These are phyloP conservation scores for Marasmius oreades DNA, from an alignment of 1,284 basidiomycete genomes.

Conservation along the genomic window DNA sequence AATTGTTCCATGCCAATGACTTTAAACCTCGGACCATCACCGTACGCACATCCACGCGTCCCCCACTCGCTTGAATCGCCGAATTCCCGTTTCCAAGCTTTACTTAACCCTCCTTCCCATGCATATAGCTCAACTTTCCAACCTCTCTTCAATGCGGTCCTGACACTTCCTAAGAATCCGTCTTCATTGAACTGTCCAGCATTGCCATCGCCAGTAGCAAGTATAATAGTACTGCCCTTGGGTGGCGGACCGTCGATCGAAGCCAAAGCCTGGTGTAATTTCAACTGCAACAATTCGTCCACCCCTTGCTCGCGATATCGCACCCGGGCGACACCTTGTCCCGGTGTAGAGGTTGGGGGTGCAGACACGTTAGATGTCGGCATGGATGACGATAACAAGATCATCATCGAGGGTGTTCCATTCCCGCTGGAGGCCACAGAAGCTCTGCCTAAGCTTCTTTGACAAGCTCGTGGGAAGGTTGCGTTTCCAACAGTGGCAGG, in stretches of 20 bases:
- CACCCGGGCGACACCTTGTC: conserved; percentile 25
- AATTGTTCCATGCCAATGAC: conserved; percentile 63
- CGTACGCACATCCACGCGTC: conserved; percentile 14
- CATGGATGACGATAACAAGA: conserved; percentile 10
- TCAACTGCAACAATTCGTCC: conserved; percentile 84
- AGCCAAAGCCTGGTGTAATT: conserved; percentile 79
- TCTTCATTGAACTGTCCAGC: conserved; percentile 86
- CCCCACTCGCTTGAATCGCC: background rate
- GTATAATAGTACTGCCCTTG: conserved; percentile 70
- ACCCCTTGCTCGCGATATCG: conserved; percentile 82
- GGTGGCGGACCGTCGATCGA: conserved; percentile 59
- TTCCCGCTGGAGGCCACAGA: background rate
- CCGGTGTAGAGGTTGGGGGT: conserved; percentile 9
- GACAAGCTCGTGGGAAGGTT: conserved; percentile 22
- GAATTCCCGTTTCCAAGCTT: conserved; percentile 21
- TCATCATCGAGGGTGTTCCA: conserved; percentile 1
- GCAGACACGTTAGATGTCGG: conserved; percentile 8
- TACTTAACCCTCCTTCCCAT: conserved; percentile 77
- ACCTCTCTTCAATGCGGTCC: conserved; percentile 77
- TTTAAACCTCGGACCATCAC: conserved; percentile 35
- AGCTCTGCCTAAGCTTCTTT: conserved; percentile 18
- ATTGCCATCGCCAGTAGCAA: conserved; percentile 88
- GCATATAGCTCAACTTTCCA: conserved; percentile 88
- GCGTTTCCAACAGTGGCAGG: conserved; percentile 16
- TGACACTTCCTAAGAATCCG: conserved; percentile 81